These are phyloP conservation scores for Camellia lanceoleosa DNA, from an alignment of 148 eudicot species.

Conservation along the genomic window DNA sequence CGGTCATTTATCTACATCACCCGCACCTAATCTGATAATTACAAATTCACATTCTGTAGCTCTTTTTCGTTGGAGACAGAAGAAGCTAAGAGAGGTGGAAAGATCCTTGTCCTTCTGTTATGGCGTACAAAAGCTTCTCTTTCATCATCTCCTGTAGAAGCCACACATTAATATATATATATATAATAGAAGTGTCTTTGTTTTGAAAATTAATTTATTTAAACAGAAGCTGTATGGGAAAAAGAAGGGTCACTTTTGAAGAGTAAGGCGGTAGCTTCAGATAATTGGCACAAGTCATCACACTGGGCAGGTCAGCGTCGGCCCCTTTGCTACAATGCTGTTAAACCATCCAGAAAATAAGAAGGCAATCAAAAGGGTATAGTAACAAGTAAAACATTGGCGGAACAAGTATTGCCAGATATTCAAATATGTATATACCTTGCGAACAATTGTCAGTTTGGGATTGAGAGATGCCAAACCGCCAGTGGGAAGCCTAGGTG, in stretches of 20 bases:
- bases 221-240: slow-evolving; percentile 1
- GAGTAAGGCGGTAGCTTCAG: slow-evolving; percentile 94
- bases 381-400: not conserved
- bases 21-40: slow-evolving; percentile 40
- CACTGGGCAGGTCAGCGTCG: slow-evolving; percentile 88
- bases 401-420: too few species aligned
- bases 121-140: slow-evolving; percentile 82
- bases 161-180: not conserved
- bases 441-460: slow-evolving; percentile 88
- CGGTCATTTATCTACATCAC: slow-evolving; percentile 8
- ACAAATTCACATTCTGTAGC: slow-evolving; percentile 43
- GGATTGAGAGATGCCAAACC: slow-evolving; percentile 93
- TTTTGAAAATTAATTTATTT: not conserved
- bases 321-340: slow-evolving; percentile 59
- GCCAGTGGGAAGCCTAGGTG: slow-evolving; percentile 90
- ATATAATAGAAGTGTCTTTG: not conserved
- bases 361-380: not conserved
- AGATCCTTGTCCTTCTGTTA: slow-evolving; percentile 94
- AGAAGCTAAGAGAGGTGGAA: slow-evolving; percentile 74
- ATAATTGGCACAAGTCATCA: slow-evolving; percentile 97
- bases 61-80: not conserved
- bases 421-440: slow-evolving; percentile 36
- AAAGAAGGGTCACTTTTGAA: slow-evolving; percentile 49
- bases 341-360: slow-evolving; percentile 15
- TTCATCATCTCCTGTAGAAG: slow-evolving; percentile 75